Evolutionary conservation across 371 early-diverging fungal species (phyloP).

Genomic region (Apophysomyces ossiformis): DNA sequence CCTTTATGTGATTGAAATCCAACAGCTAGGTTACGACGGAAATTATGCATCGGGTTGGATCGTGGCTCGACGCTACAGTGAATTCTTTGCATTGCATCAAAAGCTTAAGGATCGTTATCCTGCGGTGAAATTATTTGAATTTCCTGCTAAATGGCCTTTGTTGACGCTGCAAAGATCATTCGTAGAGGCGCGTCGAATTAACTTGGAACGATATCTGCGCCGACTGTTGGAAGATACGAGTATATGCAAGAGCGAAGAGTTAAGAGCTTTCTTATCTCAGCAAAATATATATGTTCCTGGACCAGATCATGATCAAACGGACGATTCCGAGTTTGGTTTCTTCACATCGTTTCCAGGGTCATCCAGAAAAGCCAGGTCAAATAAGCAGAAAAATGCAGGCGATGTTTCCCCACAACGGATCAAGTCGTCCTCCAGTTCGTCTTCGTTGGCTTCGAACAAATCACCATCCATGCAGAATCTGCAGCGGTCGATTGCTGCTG

Average conservation of each 20-base stretch:
- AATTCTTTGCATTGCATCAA: constrained; percentile 81
- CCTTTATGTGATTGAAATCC: constrained; percentile 80
- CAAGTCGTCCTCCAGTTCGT: constrained; percentile 23
- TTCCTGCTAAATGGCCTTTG: constrained; percentile 77
- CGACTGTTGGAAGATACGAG: constrained; percentile 56
- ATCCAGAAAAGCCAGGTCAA: neutral
- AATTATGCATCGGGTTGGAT: constrained; percentile 76
- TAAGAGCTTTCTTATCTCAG: constrained; percentile 69
- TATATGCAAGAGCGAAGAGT: constrained; percentile 60
- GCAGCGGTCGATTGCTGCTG: constrained; percentile 8
- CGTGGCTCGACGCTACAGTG: constrained; percentile 78
- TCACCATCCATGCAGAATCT: constrained; percentile 14
- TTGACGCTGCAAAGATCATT: constrained; percentile 63
- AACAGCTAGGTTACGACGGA: constrained; percentile 60
- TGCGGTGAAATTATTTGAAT: constrained; percentile 65
- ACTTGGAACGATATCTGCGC: constrained; percentile 76
- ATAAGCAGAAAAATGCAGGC: neutral
- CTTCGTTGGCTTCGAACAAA: constrained; percentile 17
- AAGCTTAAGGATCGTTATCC: constrained; percentile 62
- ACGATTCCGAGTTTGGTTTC: constrained; percentile 21
- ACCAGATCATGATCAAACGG: constrained; percentile 30
- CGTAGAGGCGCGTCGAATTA: constrained; percentile 71
- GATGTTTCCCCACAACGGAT: constrained; percentile 16
- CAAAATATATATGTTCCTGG: constrained; percentile 59
- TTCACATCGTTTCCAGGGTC: constrained; percentile 20